Percentiles rank a stretch among this genome's conserved stretches.
phyloP scores from a whole-genome alignment of 257 asterid genomes.

The Solanum medicagineum region DNA sequence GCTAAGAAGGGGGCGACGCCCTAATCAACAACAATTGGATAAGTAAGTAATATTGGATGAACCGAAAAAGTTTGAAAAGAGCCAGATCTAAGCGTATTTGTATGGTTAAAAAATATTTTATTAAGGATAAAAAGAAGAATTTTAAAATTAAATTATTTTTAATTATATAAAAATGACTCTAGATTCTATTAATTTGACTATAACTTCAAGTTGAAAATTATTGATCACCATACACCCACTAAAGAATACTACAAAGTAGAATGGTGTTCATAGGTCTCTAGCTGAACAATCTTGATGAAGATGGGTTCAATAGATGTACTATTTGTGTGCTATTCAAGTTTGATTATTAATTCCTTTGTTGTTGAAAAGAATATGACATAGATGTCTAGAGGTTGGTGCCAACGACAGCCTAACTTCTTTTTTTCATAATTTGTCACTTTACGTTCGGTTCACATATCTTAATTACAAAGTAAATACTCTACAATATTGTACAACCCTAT shows the following conservation, averaged over 20 bases:
- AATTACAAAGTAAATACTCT: not conserved
- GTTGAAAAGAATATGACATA: not conserved
- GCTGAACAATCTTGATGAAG: not conserved
- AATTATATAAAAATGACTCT: not conserved
- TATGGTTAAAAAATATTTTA: no score
- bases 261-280: not conserved
- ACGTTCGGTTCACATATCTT: not conserved
- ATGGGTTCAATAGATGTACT: not conserved
- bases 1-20: no score
- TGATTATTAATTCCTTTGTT: not conserved
- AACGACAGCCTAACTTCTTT: not conserved
- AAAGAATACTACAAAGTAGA: not conserved
- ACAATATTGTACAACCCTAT: not conserved
- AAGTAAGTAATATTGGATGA: no score
- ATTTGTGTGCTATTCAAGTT: not conserved
- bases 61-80: no score
- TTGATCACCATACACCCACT: fast-evolving
- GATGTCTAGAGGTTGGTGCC: not conserved
- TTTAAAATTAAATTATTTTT: no score
- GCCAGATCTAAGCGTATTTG: no score
- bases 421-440: not conserved
- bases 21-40: no score
- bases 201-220: not conserved
- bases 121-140: no score
- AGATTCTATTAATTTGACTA: not conserved